Evolutionary conservation across 2,329 filamentous ascomycete genomes (phyloP).

Genomic region (Arthroderma sp.): DNA sequence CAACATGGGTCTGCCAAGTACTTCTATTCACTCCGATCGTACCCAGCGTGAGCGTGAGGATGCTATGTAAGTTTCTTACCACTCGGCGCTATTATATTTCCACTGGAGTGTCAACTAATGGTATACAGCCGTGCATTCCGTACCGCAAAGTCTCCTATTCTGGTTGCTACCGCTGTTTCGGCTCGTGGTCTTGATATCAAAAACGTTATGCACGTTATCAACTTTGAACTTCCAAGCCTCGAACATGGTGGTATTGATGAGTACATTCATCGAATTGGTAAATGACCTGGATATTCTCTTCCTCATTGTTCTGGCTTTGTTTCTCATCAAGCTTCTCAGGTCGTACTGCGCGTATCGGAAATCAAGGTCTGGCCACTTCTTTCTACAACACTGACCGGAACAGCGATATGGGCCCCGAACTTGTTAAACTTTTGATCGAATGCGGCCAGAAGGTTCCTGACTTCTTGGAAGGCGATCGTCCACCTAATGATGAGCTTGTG

Average conservation of each 20-base stretch:
- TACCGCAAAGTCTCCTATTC: conserved; percentile 57
- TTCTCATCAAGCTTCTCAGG: conserved; percentile 35
- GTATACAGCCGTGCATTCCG: conserved; percentile 57
- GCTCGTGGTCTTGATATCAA: conserved; percentile 81
- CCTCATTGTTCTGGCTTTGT: neutral
- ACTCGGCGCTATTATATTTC: neutral
- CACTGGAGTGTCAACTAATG: conserved; percentile 9
- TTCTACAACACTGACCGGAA: conserved; percentile 71
- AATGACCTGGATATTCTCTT: neutral
- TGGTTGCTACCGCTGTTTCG: conserved; percentile 75
- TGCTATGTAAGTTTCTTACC: conserved; percentile 47
- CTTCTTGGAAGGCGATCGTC: conserved; percentile 54
- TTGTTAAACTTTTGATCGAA: conserved; percentile 74
- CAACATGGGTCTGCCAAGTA: conserved; percentile 65
- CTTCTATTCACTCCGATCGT: conserved; percentile 76
- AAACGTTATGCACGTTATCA: conserved; percentile 83
- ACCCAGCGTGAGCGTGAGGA: conserved; percentile 88
- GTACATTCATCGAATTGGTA: conserved; percentile 89
- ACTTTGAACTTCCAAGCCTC: conserved; percentile 69
- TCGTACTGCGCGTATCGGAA: conserved; percentile 86
- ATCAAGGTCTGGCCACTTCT: conserved; percentile 71
- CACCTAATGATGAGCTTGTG: conserved; percentile 26
- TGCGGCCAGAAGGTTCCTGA: conserved; percentile 66
- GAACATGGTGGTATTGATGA: conserved; percentile 80
- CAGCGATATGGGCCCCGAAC: conserved; percentile 52